These are phyloP conservation scores for Daldinia bambusicola DNA, from an alignment of 495 filamentous ascomycete species.

Conservation along the genomic window DNA sequence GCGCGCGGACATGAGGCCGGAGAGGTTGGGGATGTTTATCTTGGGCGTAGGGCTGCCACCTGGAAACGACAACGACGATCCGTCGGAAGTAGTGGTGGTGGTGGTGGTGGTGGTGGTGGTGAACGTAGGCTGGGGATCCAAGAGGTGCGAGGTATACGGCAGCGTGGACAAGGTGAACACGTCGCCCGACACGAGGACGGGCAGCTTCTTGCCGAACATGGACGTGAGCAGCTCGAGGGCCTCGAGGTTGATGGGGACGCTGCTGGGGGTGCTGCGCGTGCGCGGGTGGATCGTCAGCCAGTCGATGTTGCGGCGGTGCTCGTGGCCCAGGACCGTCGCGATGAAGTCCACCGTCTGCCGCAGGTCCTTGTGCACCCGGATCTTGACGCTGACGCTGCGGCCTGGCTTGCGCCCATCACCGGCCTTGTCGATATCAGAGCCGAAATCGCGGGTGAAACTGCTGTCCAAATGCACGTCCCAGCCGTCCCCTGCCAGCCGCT, in stretches of 20 bases:
- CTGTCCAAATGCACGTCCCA: slow-evolving; percentile 50
- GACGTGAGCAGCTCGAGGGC: slow-evolving; percentile 65
- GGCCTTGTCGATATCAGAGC: too few species aligned
- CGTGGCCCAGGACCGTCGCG: slow-evolving; percentile 58
- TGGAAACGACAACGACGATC: too few species aligned
- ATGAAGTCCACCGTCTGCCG: slow-evolving; percentile 62
- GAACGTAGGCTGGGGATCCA: slow-evolving; percentile 41
- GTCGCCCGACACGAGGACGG: slow-evolving; percentile 71
- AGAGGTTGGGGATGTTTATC: slow-evolving; percentile 50
- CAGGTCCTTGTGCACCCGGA: slow-evolving; percentile 70
- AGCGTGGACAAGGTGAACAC: slow-evolving; percentile 62
- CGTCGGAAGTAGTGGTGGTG: too few species aligned
- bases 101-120: slow-evolving; percentile 45
- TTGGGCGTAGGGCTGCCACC: too few species aligned
- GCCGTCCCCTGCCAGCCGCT: slow-evolving; percentile 55
- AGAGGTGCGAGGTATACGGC: slow-evolving; percentile 55
- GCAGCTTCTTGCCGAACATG: slow-evolving; percentile 58
- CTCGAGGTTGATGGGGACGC: slow-evolving; percentile 65
- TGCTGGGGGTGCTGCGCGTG: slow-evolving; percentile 63
- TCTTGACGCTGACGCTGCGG: slow-evolving; percentile 70
- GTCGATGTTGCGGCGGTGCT: slow-evolving; percentile 60
- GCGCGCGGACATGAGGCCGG: slow-evolving; percentile 72
- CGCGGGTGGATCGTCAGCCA: slow-evolving; percentile 74
- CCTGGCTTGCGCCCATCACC: slow-evolving; percentile 24
- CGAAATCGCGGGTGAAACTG: slow-evolving; percentile 34